A percentile compares a stretch with the other conserved stretches of the same genome.
Evolutionary conservation across 176 grass and related monocot species (phyloP).

Genomic region (Zizania latifolia): DNA sequence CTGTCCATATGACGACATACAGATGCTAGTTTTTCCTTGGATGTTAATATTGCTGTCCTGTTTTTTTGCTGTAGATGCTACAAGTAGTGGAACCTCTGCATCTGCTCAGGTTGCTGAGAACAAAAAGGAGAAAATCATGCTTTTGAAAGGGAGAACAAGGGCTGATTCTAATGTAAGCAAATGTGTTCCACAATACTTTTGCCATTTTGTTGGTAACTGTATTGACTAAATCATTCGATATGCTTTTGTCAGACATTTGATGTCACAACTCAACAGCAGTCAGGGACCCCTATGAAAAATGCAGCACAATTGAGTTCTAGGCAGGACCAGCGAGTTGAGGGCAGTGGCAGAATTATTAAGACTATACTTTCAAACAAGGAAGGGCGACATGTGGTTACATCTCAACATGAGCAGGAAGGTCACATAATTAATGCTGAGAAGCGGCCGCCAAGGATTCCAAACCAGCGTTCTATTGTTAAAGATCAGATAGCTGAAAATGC

Average conservation of each 20-base stretch:
- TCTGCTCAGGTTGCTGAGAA: slow-evolving; percentile 40
- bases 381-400: slow-evolving; percentile 20
- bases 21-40: background rate
- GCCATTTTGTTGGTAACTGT: slow-evolving; percentile 16
- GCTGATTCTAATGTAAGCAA: slow-evolving; percentile 61
- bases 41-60: slow-evolving; percentile 1
- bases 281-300: slow-evolving; percentile 32
- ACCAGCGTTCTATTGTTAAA: slow-evolving; percentile 36
- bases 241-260: slow-evolving; percentile 45
- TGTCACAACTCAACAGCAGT: slow-evolving; percentile 39
- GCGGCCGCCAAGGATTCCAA: slow-evolving; percentile 47
- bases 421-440: slow-evolving; percentile 47
- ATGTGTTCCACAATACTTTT: background rate
- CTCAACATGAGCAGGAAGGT: slow-evolving; percentile 49
- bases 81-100: slow-evolving; percentile 42
- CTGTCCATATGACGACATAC: background rate
- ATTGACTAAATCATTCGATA: slow-evolving; percentile 3
- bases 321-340: slow-evolving; percentile 43
- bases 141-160: slow-evolving; percentile 78
- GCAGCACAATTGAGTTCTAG: slow-evolving; percentile 45
- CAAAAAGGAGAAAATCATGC: slow-evolving; percentile 74
- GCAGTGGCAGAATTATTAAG: slow-evolving; percentile 66
- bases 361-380: slow-evolving; percentile 80
- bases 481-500: slow-evolving; percentile 54
- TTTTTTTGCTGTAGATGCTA: slow-evolving; percentile 33